Percentiles rank a stretch among this genome's conserved stretches.
Conservation (phyloP, 495 filamentous ascomycete genomes). For the Hypomontagnella monticulosa region DNA sequence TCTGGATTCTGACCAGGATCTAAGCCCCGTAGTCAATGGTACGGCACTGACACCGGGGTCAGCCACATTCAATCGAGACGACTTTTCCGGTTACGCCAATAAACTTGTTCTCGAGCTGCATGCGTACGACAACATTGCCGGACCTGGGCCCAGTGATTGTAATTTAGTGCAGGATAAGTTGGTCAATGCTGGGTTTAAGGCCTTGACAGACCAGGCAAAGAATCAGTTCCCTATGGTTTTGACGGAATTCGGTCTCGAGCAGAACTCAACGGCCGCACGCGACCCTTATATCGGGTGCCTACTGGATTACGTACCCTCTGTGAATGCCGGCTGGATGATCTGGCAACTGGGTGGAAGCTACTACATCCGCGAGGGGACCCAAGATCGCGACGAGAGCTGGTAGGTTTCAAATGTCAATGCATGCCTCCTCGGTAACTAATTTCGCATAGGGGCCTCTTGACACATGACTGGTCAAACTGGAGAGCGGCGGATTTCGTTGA, state of each 20-base stretch:
- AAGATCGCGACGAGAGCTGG: constrained; percentile 63
- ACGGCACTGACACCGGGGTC: constrained; percentile 51
- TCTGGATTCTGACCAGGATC: constrained; percentile 60
- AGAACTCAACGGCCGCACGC: constrained; percentile 50
- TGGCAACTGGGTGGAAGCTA: constrained; percentile 67
- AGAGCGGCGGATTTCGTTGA: constrained; percentile 48
- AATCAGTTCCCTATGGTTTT: constrained; percentile 59
- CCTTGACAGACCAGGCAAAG: constrained; percentile 57
- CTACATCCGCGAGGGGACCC: constrained; percentile 59
- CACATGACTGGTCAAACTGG: constrained; percentile 55
- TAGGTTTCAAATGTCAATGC: constrained; percentile 17
- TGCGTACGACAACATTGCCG: constrained; percentile 61
- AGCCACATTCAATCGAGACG: constrained; percentile 53
- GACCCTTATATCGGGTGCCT: constrained; percentile 60
- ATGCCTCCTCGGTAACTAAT: not conserved
- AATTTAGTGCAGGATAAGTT: constrained; percentile 58
- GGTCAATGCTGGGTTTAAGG: constrained; percentile 64
- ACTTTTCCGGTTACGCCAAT: constrained; percentile 52
- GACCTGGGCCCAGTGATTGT: constrained; percentile 54
- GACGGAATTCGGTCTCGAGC: constrained; percentile 60
- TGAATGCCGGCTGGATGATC: constrained; percentile 64
- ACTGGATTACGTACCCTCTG: constrained; percentile 54
- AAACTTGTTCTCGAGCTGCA: constrained; percentile 72
- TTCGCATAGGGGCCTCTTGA: constrained; percentile 48
- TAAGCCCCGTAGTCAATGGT: constrained; percentile 57